Percentiles rank a stretch among this genome's conserved stretches.
These are phyloP conservation scores for Tolypocladium pustulatum DNA, from an alignment of 2,329 filamentous ascomycete genomes.

Conservation along the genomic window DNA sequence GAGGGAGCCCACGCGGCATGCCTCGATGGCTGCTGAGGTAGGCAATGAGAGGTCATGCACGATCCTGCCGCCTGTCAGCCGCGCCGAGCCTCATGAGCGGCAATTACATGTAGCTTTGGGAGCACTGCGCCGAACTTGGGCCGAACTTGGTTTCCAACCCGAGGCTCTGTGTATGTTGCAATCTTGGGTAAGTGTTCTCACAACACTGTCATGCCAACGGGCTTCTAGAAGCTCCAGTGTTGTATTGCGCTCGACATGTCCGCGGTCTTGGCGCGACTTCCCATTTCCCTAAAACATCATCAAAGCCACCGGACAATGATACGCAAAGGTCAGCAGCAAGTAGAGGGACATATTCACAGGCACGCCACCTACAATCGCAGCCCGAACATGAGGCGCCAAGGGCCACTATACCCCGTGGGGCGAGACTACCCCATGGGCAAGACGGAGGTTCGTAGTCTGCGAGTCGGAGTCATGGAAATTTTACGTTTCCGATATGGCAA, in stretches of 20 bases:
- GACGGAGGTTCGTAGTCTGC: background rate
- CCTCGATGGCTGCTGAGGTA: background rate
- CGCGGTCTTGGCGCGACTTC: background rate
- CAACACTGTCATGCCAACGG: background rate
- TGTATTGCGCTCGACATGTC: background rate
- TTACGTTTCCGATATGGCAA: background rate
- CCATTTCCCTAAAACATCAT: background rate
- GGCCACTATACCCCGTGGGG: background rate
- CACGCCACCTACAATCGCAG: background rate
- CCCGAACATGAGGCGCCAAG: background rate
- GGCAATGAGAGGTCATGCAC: background rate
- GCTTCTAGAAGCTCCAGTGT: background rate
- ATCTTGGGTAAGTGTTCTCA: background rate
- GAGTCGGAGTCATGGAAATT: background rate
- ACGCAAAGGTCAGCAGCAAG: no score
- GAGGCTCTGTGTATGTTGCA: background rate
- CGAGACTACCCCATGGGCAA: background rate
- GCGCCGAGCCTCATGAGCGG: background rate
- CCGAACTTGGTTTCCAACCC: background rate
- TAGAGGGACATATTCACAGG: background rate
- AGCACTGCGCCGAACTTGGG: background rate
- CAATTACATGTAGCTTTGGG: background rate
- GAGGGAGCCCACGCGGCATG: background rate
- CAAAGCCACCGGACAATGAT: background rate
- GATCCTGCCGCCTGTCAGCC: background rate